Evolutionary conservation across 2,329 filamentous ascomycete species (phyloP).

Genomic region (Aspergillus sp.): DNA sequence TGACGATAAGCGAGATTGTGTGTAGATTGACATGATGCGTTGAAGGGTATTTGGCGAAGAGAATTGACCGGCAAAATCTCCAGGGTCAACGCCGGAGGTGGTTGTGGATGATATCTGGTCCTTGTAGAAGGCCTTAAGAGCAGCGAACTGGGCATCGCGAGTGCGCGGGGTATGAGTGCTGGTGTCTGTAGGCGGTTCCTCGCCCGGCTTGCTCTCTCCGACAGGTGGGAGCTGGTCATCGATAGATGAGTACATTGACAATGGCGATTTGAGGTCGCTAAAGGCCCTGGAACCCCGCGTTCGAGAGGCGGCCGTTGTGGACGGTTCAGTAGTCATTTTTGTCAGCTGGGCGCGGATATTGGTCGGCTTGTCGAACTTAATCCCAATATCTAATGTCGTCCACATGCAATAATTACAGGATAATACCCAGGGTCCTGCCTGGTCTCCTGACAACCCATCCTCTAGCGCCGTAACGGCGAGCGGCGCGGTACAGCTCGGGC

Average conservation of each 20-base stretch:
- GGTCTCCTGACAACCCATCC: slow-evolving; percentile 34
- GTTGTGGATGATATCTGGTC: slow-evolving; percentile 66
- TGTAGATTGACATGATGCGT: slow-evolving; percentile 90
- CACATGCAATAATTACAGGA: slow-evolving; percentile 90
- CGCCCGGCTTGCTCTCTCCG: slow-evolving; percentile 21
- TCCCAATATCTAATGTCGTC: slow-evolving; percentile 84
- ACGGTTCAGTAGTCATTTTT: slow-evolving; percentile 58
- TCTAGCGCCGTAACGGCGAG: slow-evolving; percentile 73
- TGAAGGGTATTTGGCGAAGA: slow-evolving; percentile 78
- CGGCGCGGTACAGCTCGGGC: slow-evolving; percentile 81
- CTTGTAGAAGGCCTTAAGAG: slow-evolving; percentile 78
- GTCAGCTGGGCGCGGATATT: slow-evolving; percentile 80
- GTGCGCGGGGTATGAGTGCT: slow-evolving; percentile 46
- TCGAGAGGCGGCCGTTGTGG: slow-evolving; percentile 27
- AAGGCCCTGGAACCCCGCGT: slow-evolving; percentile 40
- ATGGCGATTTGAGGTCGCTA: slow-evolving; percentile 37
- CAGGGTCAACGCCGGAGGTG: slow-evolving; percentile 54
- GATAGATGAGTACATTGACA: slow-evolving; percentile 36
- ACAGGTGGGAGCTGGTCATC: slow-evolving; percentile 31
- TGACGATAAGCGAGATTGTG: slow-evolving; percentile 55
- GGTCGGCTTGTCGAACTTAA: slow-evolving; percentile 85
- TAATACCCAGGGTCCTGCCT: slow-evolving; percentile 69
- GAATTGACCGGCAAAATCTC: slow-evolving; percentile 52
- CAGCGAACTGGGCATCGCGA: slow-evolving; percentile 69
- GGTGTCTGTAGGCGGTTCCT: slow-evolving; percentile 32